Conservation (phyloP, 805 yeast species). For the Kodamaea neixiangensis region DNA sequence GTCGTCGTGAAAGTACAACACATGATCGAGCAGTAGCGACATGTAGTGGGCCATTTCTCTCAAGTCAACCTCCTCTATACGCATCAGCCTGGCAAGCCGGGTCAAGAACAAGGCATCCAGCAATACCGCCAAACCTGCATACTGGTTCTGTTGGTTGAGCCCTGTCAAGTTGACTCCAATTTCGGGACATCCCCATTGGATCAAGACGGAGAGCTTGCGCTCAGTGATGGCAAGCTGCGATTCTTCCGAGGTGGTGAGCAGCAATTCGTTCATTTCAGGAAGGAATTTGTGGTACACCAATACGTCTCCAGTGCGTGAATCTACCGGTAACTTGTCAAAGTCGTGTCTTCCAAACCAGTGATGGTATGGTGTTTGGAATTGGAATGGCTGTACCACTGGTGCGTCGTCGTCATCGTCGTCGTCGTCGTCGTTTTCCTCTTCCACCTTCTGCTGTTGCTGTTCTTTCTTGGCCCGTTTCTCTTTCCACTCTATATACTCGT, state of each 20-base stretch:
- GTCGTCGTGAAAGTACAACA: conserved; percentile 62
- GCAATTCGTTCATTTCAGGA: conserved; percentile 33
- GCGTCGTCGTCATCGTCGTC: conserved; percentile 27
- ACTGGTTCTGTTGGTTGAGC: conserved; percentile 31
- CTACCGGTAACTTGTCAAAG: conserved; percentile 15
- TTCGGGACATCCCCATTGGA: conserved; percentile 27
- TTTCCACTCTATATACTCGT: conserved; percentile 20
- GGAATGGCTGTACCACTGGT: conserved; percentile 30
- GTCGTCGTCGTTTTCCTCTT: conserved; percentile 23
- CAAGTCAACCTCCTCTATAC: conserved; percentile 33
- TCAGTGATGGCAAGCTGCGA: conserved; percentile 21
- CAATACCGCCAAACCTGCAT: conserved; percentile 58
- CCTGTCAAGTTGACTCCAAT: conserved; percentile 9
- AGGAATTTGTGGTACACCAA: conserved; percentile 32
- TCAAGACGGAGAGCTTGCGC: conserved; percentile 27
- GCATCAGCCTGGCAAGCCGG: conserved; percentile 52
- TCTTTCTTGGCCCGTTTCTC: not conserved
- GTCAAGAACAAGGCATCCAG: conserved; percentile 59
- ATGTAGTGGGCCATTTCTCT: conserved; percentile 33
- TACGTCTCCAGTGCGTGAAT: conserved; percentile 15
- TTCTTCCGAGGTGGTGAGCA: conserved; percentile 26
- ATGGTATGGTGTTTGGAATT: conserved; percentile 36
- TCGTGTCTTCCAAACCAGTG: conserved; percentile 26
- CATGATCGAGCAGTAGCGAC: conserved; percentile 66
- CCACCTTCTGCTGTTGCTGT: conserved; percentile 9